Conservation (phyloP, 257 asterid species). For the Lycium ferocissimum region DNA sequence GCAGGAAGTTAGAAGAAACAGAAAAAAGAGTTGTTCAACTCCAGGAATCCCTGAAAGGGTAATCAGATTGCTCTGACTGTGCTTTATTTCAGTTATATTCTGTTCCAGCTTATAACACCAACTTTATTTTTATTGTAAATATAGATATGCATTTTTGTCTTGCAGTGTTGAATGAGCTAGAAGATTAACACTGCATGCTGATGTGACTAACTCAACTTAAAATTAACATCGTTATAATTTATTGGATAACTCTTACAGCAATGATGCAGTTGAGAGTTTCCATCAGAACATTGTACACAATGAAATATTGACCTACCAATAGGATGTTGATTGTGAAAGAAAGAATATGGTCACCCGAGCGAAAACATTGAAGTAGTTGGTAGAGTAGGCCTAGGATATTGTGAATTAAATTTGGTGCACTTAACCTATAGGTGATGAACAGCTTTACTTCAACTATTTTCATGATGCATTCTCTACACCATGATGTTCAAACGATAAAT, state of each 20-base stretch:
- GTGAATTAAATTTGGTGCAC: conserved; percentile 1
- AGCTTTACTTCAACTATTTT: not conserved
- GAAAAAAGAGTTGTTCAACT: conserved; percentile 71
- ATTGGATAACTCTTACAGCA: conserved; percentile 9
- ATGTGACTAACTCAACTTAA: conserved; percentile 12
- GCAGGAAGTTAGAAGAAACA: conserved; percentile 75
- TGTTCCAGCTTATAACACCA: conserved; percentile 21
- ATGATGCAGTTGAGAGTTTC: conserved; percentile 28
- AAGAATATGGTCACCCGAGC: not conserved
- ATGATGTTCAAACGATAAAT: not conserved
- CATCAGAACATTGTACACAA: not conserved
- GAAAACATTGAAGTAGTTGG: not conserved
- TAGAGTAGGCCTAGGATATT: conserved; percentile 4
- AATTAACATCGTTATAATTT: not conserved
- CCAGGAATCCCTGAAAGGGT: conserved; percentile 90
- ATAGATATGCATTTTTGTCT: not conserved
- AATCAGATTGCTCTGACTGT: conserved; percentile 31
- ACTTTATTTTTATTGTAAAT: not conserved
- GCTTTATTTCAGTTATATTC: conserved; percentile 10
- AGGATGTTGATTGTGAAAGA: conserved; percentile 9
- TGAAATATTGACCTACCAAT: not conserved
- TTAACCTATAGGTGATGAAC: not conserved
- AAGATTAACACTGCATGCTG: conserved; percentile 19
- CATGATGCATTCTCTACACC: conserved; percentile 19
- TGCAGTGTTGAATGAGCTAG: not conserved